Evolutionary conservation across 2,329 filamentous ascomycete genomes (phyloP).

Genomic region (Aspergillus ibericus): DNA sequence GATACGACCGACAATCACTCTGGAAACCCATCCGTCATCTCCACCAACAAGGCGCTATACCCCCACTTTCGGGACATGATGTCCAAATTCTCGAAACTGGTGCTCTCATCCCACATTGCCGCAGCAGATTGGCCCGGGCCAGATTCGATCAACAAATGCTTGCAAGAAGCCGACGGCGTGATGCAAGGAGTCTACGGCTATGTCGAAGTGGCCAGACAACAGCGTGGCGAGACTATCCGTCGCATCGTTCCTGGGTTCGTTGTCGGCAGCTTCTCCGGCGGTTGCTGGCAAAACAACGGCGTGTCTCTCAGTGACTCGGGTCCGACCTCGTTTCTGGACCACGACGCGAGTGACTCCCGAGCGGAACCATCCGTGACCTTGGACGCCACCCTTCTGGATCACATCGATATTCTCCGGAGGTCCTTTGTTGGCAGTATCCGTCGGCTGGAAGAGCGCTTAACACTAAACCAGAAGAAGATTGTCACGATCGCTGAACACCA

Average conservation of each 20-base stretch:
- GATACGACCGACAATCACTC: slow-evolving; percentile 98
- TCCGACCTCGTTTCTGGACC: slow-evolving; percentile 71
- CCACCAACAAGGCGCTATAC: slow-evolving; percentile 93
- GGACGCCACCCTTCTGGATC: slow-evolving; percentile 74
- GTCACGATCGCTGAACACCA: slow-evolving; percentile 77
- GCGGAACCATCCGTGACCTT: slow-evolving; percentile 71
- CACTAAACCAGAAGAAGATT: slow-evolving; percentile 78
- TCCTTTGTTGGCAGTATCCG: slow-evolving; percentile 83
- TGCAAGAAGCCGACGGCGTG: slow-evolving; percentile 96
- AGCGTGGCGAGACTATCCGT: slow-evolving; percentile 88
- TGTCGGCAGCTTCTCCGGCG: slow-evolving; percentile 76
- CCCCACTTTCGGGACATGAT: slow-evolving; percentile 99
- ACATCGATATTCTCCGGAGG: slow-evolving; percentile 81
- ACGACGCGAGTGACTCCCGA: slow-evolving; percentile 75
- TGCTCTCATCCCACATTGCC: slow-evolving; percentile 96
- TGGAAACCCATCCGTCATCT: slow-evolving; percentile 98
- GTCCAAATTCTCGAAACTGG: slow-evolving; percentile 99
- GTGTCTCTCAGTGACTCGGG: slow-evolving; percentile 63
- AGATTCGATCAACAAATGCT: slow-evolving; percentile 90
- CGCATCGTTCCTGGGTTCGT: slow-evolving; percentile 94
- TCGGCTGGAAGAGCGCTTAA: slow-evolving; percentile 80
- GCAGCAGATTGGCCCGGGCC: slow-evolving; percentile 93
- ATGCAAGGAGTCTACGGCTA: slow-evolving; percentile 92
- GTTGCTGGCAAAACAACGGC: slow-evolving; percentile 78
- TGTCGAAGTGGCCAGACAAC: slow-evolving; percentile 90